These are phyloP conservation scores for Ruellia speciosa DNA, from an alignment of 305 asterid genomes.

Conservation along the genomic window DNA sequence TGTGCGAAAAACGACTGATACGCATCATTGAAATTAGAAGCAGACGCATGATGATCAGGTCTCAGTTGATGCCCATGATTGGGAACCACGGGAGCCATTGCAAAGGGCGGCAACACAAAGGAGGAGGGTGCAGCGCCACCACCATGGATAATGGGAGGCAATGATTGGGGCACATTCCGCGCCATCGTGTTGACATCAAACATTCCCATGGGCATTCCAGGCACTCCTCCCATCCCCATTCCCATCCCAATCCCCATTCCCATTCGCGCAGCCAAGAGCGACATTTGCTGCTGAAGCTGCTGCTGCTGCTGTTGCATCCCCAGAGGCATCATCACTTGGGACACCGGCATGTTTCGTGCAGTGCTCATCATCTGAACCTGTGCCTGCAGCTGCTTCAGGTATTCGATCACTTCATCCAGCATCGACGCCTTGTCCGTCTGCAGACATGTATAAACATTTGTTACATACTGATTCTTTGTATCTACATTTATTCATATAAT, in stretches of 20 bases:
- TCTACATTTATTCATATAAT: neutral
- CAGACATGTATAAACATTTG: neutral
- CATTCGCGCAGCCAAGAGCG: neutral
- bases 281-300: conserved; percentile 31
- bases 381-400: conserved; percentile 61
- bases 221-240: conserved; percentile 28
- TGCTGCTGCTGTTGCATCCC: conserved; percentile 49
- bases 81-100: conserved; percentile 21
- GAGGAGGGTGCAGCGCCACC: neutral
- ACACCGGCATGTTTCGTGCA: conserved; percentile 31
- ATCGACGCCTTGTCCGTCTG: conserved; percentile 76
- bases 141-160: neutral
- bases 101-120: conserved; percentile 16
- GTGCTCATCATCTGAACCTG: conserved; percentile 53
- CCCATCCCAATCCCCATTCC: conserved; percentile 1
- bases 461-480: neutral
- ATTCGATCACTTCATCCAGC: conserved; percentile 65
- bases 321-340: conserved; percentile 43
- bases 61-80: neutral
- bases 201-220: conserved; percentile 41
- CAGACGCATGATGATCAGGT: neutral
- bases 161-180: conserved; percentile 3
- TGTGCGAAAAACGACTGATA: conserved; percentile 41
- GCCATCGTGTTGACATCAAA: conserved; percentile 24
- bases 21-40: conserved; percentile 30